Conservation (phyloP, 108 stramenopile genomes). For the Fistulifera pelliculosa region DNA sequence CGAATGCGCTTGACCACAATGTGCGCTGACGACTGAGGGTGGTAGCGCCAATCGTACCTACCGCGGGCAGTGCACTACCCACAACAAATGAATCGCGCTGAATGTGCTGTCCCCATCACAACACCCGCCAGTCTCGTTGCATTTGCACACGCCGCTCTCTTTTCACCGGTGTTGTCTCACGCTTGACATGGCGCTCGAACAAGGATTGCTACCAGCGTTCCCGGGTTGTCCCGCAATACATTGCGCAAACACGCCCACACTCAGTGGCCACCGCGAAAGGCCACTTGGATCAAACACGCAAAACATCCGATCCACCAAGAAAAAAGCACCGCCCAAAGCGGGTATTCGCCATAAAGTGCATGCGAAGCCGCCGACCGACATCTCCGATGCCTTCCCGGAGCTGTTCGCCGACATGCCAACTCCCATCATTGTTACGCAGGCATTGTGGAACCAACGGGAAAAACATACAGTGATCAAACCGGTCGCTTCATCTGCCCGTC, state of each 20-base stretch:
- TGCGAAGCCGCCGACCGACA: background rate
- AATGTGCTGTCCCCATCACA: background rate
- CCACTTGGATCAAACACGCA: slow-evolving; percentile 17
- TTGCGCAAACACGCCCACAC: slow-evolving; percentile 5
- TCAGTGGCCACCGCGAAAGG: slow-evolving; percentile 18
- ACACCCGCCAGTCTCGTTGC: slow-evolving; percentile 9
- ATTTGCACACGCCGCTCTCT: slow-evolving; percentile 21
- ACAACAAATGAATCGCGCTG: background rate
- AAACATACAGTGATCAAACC: slow-evolving; percentile 33
- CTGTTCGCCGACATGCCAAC: too few species aligned
- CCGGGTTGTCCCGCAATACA: slow-evolving; percentile 2
- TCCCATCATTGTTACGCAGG: slow-evolving; percentile 9
- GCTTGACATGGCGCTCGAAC: slow-evolving; percentile 1
- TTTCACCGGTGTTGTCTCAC: slow-evolving; percentile 14
- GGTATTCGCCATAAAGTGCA: too few species aligned
- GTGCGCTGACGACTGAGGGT: slow-evolving; percentile 3
- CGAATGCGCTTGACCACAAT: too few species aligned
- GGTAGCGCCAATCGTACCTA: background rate
- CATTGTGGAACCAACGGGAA: slow-evolving; percentile 10
- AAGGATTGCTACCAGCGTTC: background rate
- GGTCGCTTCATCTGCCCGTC: slow-evolving; percentile 22
- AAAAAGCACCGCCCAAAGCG: background rate
- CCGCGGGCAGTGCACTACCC: background rate
- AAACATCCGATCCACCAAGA: slow-evolving; percentile 17
- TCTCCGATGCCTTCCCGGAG: background rate